Base-by-base conservation (phyloP, 2,329 filamentous ascomycete genomes). In the Cladobotryum protrusum region DNA sequence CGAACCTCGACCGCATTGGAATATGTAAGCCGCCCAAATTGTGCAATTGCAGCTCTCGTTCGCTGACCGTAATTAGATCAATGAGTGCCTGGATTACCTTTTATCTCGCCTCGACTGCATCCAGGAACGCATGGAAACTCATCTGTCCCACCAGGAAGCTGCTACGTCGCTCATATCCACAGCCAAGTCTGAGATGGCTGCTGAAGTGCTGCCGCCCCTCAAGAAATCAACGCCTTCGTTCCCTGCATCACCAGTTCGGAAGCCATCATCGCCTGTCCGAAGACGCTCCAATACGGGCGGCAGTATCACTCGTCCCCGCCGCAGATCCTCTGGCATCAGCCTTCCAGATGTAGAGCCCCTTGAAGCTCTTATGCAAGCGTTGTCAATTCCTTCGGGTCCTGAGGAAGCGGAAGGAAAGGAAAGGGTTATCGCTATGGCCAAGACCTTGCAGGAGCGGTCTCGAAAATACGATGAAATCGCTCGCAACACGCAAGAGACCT, bases 21-120 rank as follows among this genome's bases (percentile, higher is more conserved):
- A 58, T 82, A 82, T 55, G 78, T 81, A 61, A 33, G 75, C 64
- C 3, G 15, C 24, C 11, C 13, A 3, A 13, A 8, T 13, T 12
- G 6, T 14, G 33, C 9, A 11, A 20, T 35, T 11, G 15, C 18
- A 19, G 8, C 9, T 7, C 12, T 15, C 43, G 2, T 17, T 3
- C 0, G 29, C 65, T 69, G 39, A 68, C 54, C 3, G 0, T 14
- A 0, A 5, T 0, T 42, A 81, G 77, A 72, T 81, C 17, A 66
- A 74, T 34, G 68, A 75, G 17, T 81, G 78, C 52, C 66, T 82
- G 1, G 67, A 72, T 47, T 74, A 77, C 52, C 65, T 82, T 1
- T 63, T 77, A 2, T 71, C 73, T 33, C 72, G 74, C n/a, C 68
- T 73, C 5, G 61, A 66, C 11, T 63, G 68, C 1, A 64, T 79